phyloP scores from a whole-genome alignment of 2,329 filamentous ascomycete species.

The Fusarium sp. region DNA sequence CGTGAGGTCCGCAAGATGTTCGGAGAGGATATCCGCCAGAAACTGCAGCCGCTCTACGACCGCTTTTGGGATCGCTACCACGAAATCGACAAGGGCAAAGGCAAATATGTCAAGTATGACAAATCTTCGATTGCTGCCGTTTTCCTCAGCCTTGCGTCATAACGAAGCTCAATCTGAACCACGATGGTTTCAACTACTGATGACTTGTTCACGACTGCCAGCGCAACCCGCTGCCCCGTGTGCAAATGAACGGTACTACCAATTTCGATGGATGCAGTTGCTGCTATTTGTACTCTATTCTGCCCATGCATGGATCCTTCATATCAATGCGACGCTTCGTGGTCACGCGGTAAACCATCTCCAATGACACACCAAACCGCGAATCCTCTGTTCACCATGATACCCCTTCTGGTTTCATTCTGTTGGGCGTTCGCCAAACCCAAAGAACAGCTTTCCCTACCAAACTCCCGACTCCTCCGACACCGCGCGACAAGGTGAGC shows the following conservation, averaged over 20 bases:
- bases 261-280: background rate
- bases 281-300: constrained; percentile 1
- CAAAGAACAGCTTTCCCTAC: background rate
- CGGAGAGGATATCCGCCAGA: constrained; percentile 85
- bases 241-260: background rate
- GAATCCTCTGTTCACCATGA: constrained; percentile 13
- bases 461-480: constrained; percentile 5
- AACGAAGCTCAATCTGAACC: constrained; percentile 20
- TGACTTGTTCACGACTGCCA: background rate
- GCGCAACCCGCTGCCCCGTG: background rate
- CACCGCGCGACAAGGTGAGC: constrained; percentile 7
- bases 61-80: constrained; percentile 98
- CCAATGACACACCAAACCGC: background rate
- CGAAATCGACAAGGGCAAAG: constrained; percentile 96
- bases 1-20: constrained; percentile 85
- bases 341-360: background rate
- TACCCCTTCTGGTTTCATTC: background rate
- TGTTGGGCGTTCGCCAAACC: background rate
- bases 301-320: background rate
- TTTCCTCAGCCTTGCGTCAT: constrained; percentile 63
- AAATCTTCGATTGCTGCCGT: constrained; percentile 81
- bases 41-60: constrained; percentile 93
- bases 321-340: background rate
- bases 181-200: background rate
- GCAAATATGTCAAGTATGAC: constrained; percentile 98